A percentile compares a stretch with the other conserved stretches of the same genome.
phyloP scores from a whole-genome alignment of 306 rosid genomes.

The Quercus suber region DNA sequence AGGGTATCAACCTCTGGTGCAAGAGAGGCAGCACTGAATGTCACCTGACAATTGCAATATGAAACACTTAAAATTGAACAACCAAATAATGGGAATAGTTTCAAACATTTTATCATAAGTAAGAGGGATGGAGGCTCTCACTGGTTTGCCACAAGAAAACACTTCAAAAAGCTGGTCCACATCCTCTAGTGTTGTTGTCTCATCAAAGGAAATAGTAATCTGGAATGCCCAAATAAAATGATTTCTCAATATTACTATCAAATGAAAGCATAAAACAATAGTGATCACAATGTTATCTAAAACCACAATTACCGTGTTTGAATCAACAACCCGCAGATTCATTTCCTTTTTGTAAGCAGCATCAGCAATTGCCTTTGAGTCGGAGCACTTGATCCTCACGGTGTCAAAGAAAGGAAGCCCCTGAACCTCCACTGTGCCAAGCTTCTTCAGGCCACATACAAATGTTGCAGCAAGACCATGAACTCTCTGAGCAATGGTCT shows the following conservation, averaged over 20 bases:
- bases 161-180: slow-evolving; percentile 85
- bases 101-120: neutral
- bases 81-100: neutral
- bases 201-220: slow-evolving; percentile 91
- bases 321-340: slow-evolving; percentile 75
- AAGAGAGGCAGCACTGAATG: slow-evolving; percentile 89
- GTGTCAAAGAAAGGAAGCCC: slow-evolving; percentile 94
- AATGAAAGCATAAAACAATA: no score
- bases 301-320: slow-evolving; percentile 61
- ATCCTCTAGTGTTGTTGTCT: slow-evolving; percentile 93
- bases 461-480: slow-evolving; percentile 95
- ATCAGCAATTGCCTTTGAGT: slow-evolving; percentile 67
- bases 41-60: slow-evolving; percentile 47
- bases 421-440: slow-evolving; percentile 87
- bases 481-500: slow-evolving; percentile 70
- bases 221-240: slow-evolving; percentile 36
- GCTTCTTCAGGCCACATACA: slow-evolving; percentile 87
- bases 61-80: neutral
- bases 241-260: no score
- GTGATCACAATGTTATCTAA: neutral
- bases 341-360: slow-evolving; percentile 70
- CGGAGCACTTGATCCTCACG: slow-evolving; percentile 65
- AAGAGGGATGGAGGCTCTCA: slow-evolving; percentile 26
- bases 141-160: slow-evolving; percentile 62
- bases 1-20: slow-evolving; percentile 71